Percentiles rank a stretch among this genome's conserved stretches.
Conservation (phyloP, 2,329 filamentous ascomycete genomes). For the Fusarium odoratissimum region DNA sequence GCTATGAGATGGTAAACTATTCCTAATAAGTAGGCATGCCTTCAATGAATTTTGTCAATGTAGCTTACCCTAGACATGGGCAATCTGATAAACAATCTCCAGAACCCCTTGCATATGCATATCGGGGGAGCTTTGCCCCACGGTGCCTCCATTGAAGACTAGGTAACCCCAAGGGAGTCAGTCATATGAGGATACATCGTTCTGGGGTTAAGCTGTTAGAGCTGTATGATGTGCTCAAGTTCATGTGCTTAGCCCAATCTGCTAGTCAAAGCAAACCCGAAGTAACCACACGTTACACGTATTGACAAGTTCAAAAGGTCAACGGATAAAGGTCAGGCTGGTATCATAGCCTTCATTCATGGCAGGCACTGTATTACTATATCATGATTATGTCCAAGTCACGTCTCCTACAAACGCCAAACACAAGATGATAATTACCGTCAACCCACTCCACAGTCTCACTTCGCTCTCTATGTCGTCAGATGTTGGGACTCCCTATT, state of each 20-base stretch:
- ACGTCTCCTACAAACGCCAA: slow-evolving; percentile 25
- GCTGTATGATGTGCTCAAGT: not conserved
- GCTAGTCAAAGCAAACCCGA: not conserved
- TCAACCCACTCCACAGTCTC: not conserved
- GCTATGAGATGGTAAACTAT: not conserved
- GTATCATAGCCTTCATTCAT: slow-evolving; percentile 8
- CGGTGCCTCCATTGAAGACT: too few species aligned
- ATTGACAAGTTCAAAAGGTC: too few species aligned
- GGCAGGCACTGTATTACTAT: slow-evolving; percentile 37
- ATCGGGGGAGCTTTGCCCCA: not conserved
- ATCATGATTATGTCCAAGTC: slow-evolving; percentile 37
- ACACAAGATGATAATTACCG: slow-evolving; percentile 6
- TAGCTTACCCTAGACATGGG: slow-evolving; percentile 2
- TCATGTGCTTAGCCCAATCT: not conserved
- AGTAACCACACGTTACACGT: not conserved
- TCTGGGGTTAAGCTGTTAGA: not conserved
- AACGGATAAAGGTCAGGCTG: not conserved
- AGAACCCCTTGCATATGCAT: slow-evolving; percentile 9
- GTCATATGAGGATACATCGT: not conserved
- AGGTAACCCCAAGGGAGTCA: not conserved
- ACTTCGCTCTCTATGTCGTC: slow-evolving; percentile 2
- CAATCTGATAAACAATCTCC: too few species aligned
- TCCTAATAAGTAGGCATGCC: not conserved
- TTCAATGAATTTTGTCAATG: not conserved
- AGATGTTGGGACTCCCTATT: not conserved